phyloP scores from a whole-genome alignment of 192 early-diverging fungal species.

The Kappamyces sp. region DNA sequence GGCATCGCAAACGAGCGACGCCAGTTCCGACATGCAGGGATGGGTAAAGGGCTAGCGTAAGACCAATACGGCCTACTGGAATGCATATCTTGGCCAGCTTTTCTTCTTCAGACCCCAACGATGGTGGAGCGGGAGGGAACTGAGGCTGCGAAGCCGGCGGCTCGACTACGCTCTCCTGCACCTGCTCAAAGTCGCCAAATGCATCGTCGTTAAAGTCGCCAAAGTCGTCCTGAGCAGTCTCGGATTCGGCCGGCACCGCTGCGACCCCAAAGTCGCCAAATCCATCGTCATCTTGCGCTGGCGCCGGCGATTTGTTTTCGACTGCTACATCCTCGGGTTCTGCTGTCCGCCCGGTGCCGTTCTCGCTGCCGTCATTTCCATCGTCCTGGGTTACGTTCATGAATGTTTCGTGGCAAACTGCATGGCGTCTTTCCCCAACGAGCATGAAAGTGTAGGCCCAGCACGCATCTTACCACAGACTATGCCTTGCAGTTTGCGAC shows the following conservation, averaged over 20 bases:
- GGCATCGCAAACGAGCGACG: not conserved
- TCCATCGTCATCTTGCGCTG: slow-evolving; percentile 32
- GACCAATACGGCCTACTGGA: not conserved
- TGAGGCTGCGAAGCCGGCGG: slow-evolving; percentile 9
- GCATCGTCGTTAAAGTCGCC: slow-evolving; percentile 25
- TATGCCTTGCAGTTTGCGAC: slow-evolving; percentile 11
- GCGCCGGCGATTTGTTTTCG: not conserved
- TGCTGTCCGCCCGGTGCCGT: too few species aligned
- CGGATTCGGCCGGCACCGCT: not conserved
- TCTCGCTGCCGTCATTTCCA: too few species aligned
- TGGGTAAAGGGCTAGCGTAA: not conserved
- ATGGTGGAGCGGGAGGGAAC: not conserved
- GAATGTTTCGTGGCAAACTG: not conserved
- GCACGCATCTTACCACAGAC: not conserved
- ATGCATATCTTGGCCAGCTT: too few species aligned
- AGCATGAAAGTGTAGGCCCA: too few species aligned
- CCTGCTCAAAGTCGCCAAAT: slow-evolving; percentile 14
- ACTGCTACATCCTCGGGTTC: not conserved
- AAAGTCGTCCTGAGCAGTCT: slow-evolving; percentile 16
- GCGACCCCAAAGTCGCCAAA: slow-evolving; percentile 31
- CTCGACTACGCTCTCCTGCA: not conserved
- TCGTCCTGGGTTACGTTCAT: not conserved
- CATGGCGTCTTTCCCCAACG: too few species aligned
- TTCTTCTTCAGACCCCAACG: not conserved
- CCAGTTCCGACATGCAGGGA: not conserved